Percentiles rank a stretch among this genome's conserved stretches.
Evolutionary conservation across 495 filamentous ascomycete species (phyloP).

Genomic region (Cenococcum geophilum): DNA sequence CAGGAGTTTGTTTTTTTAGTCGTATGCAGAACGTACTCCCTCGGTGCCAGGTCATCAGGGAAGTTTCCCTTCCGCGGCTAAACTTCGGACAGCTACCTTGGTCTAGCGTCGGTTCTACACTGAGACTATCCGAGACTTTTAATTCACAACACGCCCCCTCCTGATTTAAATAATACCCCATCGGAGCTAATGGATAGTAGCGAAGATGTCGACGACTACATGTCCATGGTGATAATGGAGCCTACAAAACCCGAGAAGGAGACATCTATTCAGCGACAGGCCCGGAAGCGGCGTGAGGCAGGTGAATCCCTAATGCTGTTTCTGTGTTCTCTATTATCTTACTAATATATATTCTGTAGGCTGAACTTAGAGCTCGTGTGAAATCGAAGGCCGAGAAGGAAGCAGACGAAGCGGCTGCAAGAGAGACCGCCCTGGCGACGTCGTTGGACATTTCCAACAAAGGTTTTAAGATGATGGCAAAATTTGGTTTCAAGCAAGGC

Average conservation of each 20-base stretch:
- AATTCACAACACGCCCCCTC: not conserved
- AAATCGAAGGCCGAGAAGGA: conserved; percentile 81
- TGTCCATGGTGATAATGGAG: conserved; percentile 57
- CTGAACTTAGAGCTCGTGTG: conserved; percentile 52
- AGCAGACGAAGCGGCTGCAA: conserved; percentile 58
- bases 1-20: too few relatives aligned
- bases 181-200: conserved; percentile 11
- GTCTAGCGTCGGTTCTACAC: too few relatives aligned
- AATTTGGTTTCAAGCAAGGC: conserved; percentile 77
- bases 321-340: not conserved
- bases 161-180: not conserved
- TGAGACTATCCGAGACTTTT: too few relatives aligned
- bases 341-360: conserved; percentile 16
- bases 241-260: conserved; percentile 43
- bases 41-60: too few relatives aligned
- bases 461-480: conserved; percentile 93
- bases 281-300: conserved; percentile 53
- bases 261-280: conserved; percentile 52
- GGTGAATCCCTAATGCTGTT: not conserved
- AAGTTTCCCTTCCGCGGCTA: too few relatives aligned
- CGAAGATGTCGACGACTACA: conserved; percentile 58
- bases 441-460: conserved; percentile 64
- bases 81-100: too few relatives aligned
- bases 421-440: conserved; percentile 66
- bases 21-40: too few relatives aligned